phyloP scores from a whole-genome alignment of 441 rosid species.

The Populus hybrid region DNA sequence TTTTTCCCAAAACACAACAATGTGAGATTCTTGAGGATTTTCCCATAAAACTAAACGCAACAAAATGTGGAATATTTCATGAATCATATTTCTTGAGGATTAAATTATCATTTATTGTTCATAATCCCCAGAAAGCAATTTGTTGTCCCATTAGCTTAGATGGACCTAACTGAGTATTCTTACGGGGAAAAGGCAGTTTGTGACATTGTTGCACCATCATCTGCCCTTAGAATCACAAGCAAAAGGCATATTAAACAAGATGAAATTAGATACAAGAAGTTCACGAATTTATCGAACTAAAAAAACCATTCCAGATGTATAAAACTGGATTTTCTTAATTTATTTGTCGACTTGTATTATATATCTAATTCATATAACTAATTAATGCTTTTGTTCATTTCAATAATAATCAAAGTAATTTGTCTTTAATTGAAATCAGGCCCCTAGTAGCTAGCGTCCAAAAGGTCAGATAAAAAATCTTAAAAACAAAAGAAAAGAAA shows the following conservation, averaged over 20 bases:
- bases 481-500: no score
- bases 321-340: no score
- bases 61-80: no score
- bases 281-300: no score
- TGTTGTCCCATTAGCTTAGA: slow-evolving; percentile 51
- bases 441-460: background rate
- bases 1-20: no score
- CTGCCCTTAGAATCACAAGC: slow-evolving; percentile 49
- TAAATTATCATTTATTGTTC: slow-evolving; percentile 33
- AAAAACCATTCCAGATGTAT: background rate
- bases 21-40: no score
- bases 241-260: background rate
- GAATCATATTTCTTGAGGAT: slow-evolving; percentile 34
- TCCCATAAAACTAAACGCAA: no score
- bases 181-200: slow-evolving; percentile 47
- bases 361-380: background rate
- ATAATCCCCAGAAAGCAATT: slow-evolving; percentile 69
- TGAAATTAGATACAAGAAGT: background rate
- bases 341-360: no score
- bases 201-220: slow-evolving; percentile 67
- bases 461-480: no score
- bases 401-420: background rate
- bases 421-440: background rate
- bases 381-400: background rate
- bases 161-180: slow-evolving; percentile 50